These are phyloP conservation scores for Musa acuminata DNA, from an alignment of 176 grass and related monocot species.

Conservation along the genomic window DNA sequence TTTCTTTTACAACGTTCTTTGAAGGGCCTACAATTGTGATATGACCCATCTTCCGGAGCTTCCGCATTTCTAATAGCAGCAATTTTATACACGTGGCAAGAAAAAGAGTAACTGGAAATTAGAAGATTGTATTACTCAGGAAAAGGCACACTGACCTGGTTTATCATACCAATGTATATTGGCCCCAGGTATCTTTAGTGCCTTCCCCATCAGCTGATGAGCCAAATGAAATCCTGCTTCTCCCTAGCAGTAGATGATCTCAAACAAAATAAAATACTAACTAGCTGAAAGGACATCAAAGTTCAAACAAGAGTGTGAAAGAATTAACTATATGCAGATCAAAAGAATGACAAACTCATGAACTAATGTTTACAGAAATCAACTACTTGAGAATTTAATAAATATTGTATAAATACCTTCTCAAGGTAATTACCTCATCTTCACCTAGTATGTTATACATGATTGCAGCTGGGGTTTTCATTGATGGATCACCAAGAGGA, in stretches of 20 bases:
- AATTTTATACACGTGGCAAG: neutral
- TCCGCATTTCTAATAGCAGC: constrained; percentile 62
- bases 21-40: constrained; percentile 93
- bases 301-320: neutral
- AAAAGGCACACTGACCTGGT: constrained; percentile 44
- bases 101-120: too few species aligned
- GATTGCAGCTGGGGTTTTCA: constrained; percentile 73
- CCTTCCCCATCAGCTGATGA: constrained; percentile 57
- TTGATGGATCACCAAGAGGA: constrained; percentile 80
- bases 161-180: constrained; percentile 93
- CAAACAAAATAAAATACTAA: constrained; percentile 16
- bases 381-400: neutral
- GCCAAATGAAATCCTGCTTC: constrained; percentile 56
- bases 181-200: constrained; percentile 58
- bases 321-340: neutral
- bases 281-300: neutral
- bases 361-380: neutral
- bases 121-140: too few species aligned
- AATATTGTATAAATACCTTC: neutral
- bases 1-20: constrained; percentile 42
- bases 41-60: constrained; percentile 90
- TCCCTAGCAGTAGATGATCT: constrained; percentile 33
- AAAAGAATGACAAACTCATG: neutral
- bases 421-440: constrained; percentile 46
- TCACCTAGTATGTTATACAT: constrained; percentile 97